A percentile compares a stretch with the other conserved stretches of the same genome.
Evolutionary conservation across 2,329 filamentous ascomycete species (phyloP).

Genomic region (Drechslerella stenobrocha): DNA sequence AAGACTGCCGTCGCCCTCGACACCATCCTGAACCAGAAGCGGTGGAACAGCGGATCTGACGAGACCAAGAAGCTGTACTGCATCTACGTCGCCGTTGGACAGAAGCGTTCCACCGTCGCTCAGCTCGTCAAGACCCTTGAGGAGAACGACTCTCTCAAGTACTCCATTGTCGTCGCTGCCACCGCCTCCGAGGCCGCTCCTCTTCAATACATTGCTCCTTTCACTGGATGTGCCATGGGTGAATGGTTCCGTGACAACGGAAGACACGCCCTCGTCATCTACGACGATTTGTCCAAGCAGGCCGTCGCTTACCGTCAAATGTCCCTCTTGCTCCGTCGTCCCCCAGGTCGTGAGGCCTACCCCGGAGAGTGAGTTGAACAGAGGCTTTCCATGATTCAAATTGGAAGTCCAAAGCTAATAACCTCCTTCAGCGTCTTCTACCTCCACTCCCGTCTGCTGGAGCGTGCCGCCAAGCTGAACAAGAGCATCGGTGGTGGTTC

Average conservation of each 20-base stretch:
- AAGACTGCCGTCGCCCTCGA: constrained; percentile 99
- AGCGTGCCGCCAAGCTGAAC: constrained; percentile 99
- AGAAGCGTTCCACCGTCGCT: constrained; percentile 99
- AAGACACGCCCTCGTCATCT: constrained; percentile 86
- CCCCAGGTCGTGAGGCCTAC: constrained; percentile 98
- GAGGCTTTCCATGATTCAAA: neutral
- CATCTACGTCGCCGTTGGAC: constrained; percentile 97
- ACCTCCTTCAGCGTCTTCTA: constrained; percentile 74
- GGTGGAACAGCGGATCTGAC: constrained; percentile 85
- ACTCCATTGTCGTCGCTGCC: constrained; percentile 88
- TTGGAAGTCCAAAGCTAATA: constrained; percentile 16
- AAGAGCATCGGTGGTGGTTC: constrained; percentile 92
- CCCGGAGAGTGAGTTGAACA: constrained; percentile 72
- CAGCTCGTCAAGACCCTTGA: constrained; percentile 99
- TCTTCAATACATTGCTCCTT: constrained; percentile 90
- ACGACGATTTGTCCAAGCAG: constrained; percentile 96
- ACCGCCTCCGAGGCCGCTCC: constrained; percentile 96
- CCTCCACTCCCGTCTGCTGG: constrained; percentile 97
- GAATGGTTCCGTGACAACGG: constrained; percentile 82
- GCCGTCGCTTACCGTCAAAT: constrained; percentile 98
- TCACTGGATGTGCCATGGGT: constrained; percentile 72
- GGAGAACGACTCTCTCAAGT: constrained; percentile 99
- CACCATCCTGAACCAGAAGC: constrained; percentile 98
- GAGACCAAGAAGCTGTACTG: constrained; percentile 99
- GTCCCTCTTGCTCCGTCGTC: constrained; percentile 96